These are phyloP conservation scores for Calonectria multiphialidica DNA, from an alignment of 2,329 filamentous ascomycete genomes.

Conservation along the genomic window DNA sequence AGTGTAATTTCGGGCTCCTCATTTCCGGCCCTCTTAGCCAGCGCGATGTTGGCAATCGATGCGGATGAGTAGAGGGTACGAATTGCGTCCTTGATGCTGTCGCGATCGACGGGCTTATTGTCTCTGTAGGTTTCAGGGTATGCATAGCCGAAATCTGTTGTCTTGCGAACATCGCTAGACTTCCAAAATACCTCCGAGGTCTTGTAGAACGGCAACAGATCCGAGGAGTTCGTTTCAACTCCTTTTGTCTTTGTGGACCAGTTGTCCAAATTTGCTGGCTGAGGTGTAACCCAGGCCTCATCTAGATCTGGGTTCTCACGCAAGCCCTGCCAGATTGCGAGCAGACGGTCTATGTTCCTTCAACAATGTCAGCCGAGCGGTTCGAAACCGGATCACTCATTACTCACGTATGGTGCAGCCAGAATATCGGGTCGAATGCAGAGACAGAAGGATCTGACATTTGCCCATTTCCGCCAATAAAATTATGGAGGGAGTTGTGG, in stretches of 20 bases:
- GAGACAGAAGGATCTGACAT: background rate
- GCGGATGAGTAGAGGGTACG: background rate
- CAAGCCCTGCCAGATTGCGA: background rate
- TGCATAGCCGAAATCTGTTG: conserved; percentile 16
- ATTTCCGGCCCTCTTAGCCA: background rate
- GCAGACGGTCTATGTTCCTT: background rate
- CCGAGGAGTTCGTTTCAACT: background rate
- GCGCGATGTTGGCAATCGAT: background rate
- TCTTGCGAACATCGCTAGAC: conserved; percentile 21
- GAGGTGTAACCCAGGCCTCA: background rate
- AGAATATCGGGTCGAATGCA: background rate
- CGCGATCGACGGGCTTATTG: background rate
- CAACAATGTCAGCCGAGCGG: background rate
- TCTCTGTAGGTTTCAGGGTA: conserved; percentile 23
- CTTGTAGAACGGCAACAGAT: conserved; percentile 22
- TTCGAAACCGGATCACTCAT: too few relatives aligned
- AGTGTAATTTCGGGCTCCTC: background rate
- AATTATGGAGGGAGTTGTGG: conserved; percentile 17
- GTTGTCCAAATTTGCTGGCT: background rate
- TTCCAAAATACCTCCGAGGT: background rate
- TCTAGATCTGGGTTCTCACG: background rate
- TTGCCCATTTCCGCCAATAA: background rate
- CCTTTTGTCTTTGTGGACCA: background rate
- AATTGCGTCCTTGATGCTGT: background rate
- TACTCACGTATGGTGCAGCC: background rate